phyloP scores from a whole-genome alignment of 495 filamentous ascomycete genomes.

The Acidomyces sp. region DNA sequence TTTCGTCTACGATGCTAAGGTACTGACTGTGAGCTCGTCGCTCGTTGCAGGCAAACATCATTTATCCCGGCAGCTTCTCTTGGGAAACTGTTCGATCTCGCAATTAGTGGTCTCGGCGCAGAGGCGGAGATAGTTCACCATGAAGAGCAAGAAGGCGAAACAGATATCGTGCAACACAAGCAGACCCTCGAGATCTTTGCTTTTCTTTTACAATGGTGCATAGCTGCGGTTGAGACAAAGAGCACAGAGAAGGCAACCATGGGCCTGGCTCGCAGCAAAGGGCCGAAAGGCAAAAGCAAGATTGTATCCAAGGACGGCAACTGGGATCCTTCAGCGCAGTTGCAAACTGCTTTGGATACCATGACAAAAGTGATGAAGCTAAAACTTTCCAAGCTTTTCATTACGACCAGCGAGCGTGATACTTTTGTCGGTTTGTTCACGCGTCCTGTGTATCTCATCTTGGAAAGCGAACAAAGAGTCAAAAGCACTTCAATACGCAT shows the following conservation, averaged over 20 bases:
- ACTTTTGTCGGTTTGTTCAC: conserved; percentile 90
- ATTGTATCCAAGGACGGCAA: conserved; percentile 48
- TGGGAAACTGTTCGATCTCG: conserved; percentile 85
- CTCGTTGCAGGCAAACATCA: conserved; percentile 62
- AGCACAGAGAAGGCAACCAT: conserved; percentile 73
- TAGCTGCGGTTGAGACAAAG: conserved; percentile 84
- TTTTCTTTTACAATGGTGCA: conserved; percentile 88
- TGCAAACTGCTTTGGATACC: conserved; percentile 74
- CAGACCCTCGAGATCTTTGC: conserved; percentile 85
- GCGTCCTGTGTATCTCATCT: conserved; percentile 79
- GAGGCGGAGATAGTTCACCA: conserved; percentile 76
- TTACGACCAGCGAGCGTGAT: conserved; percentile 93
- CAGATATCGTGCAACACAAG: conserved; percentile 70
- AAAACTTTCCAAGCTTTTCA: conserved; percentile 80
- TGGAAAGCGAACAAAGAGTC: conserved; percentile 86
- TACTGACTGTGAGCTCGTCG: conserved; percentile 54
- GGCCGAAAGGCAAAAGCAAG: conserved; percentile 69
- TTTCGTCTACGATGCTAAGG: conserved; percentile 24
- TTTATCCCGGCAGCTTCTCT: conserved; percentile 65
- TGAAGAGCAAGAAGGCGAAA: conserved; percentile 53
- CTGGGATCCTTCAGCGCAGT: conserved; percentile 80
- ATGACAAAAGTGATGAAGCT: conserved; percentile 95
- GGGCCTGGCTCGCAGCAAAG: conserved; percentile 50
- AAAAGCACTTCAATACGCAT: conserved; percentile 86
- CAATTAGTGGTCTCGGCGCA: conserved; percentile 85